Evolutionary conservation across 1,284 basidiomycete genomes (phyloP).

Genomic region (Phaffia rhodozyma): DNA sequence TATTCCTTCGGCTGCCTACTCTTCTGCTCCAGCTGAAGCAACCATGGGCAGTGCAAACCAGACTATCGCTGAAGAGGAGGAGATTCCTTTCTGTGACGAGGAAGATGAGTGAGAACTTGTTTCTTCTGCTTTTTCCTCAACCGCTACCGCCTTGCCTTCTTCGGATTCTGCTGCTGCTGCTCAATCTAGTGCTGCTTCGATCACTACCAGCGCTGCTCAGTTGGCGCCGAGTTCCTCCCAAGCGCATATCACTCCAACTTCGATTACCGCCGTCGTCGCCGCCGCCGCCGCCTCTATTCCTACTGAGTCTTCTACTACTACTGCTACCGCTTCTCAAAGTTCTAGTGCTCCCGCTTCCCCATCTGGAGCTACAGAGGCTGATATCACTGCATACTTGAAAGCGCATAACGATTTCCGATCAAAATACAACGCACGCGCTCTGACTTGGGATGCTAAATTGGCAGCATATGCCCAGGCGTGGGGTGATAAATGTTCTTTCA

Average conservation of each 20-base stretch:
- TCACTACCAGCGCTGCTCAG: too few relatives aligned
- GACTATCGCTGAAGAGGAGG: background rate
- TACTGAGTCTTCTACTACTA: slow-evolving; percentile 14
- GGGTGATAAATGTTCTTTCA: slow-evolving; percentile 50
- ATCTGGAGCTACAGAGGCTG: slow-evolving; percentile 28
- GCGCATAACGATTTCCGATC: slow-evolving; percentile 50
- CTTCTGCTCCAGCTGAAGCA: background rate
- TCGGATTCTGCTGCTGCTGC: slow-evolving; percentile 18
- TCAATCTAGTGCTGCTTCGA: slow-evolving; percentile 15
- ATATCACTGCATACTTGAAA: slow-evolving; percentile 39
- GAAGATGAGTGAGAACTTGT: background rate
- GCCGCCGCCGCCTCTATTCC: slow-evolving; percentile 19
- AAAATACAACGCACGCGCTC: slow-evolving; percentile 46
- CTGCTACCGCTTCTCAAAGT: slow-evolving; percentile 13
- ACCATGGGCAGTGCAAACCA: background rate
- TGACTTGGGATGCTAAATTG: slow-evolving; percentile 48
- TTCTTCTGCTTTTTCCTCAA: slow-evolving; percentile 19
- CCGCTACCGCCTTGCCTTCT: slow-evolving; percentile 11
- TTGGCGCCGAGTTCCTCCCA: slow-evolving; percentile 9
- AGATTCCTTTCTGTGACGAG: background rate
- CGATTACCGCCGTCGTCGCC: slow-evolving; percentile 12
- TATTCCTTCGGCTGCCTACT: background rate
- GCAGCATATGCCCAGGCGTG: slow-evolving; percentile 49
- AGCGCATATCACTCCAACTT: slow-evolving; percentile 9
- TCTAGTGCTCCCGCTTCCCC: slow-evolving; percentile 23